A percentile compares a stretch with the other conserved stretches of the same genome.
phyloP scores from a whole-genome alignment of 305 asterid genomes.

The Nicotiana rustica region DNA sequence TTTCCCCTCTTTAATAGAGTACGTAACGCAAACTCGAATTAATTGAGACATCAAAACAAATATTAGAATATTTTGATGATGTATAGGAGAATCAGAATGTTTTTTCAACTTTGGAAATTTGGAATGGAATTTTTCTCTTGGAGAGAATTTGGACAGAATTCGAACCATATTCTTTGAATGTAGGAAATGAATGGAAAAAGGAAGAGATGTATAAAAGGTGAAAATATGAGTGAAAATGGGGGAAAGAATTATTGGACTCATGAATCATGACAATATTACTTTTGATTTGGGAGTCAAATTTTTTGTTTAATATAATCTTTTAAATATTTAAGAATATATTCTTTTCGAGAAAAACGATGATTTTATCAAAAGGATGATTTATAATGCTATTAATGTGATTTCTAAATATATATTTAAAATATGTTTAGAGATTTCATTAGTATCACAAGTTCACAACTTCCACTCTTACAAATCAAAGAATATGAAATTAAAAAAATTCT shows the following conservation, averaged over 20 bases:
- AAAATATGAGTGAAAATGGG: neutral
- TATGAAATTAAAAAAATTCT: too few species aligned
- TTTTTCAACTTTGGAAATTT: neutral
- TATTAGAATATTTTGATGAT: neutral
- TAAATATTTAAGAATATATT: neutral
- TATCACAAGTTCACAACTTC: too few species aligned
- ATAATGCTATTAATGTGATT: neutral
- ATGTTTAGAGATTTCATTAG: too few species aligned
- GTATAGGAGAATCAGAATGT: neutral
- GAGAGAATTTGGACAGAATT: constrained; percentile 2
- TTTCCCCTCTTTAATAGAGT: too few species aligned
- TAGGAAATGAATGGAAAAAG: neutral
- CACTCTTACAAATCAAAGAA: too few species aligned
- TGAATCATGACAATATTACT: neutral
- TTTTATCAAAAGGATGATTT: neutral
- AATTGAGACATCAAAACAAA: too few species aligned
- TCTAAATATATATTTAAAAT: neutral
- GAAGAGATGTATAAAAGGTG: neutral
- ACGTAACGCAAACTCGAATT: too few species aligned
- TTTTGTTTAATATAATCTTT: neutral
- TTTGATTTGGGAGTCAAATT: neutral
- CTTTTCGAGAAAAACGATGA: neutral
- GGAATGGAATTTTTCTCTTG: neutral
- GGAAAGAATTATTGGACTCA: neutral
- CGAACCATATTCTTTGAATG: constrained; percentile 2